These are phyloP conservation scores for Ricinus communis DNA, from an alignment of 345 rosid species.

Conservation along the genomic window DNA sequence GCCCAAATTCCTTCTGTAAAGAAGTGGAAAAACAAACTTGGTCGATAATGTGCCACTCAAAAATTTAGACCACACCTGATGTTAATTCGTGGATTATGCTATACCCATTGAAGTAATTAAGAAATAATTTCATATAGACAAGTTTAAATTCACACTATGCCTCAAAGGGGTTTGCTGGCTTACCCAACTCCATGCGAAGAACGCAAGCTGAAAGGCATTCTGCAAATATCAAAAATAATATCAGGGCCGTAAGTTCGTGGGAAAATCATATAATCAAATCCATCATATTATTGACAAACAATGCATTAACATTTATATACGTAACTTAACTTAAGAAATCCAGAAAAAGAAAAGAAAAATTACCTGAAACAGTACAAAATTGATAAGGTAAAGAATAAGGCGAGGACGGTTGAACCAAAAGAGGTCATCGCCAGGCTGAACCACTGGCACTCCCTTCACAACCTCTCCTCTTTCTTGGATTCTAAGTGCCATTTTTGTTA, in stretches of 20 bases:
- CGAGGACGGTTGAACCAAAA: slow-evolving; percentile 35
- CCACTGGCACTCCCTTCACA: slow-evolving; percentile 23
- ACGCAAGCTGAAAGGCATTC: slow-evolving; percentile 35
- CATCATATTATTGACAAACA: neutral
- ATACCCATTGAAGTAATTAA: too few relatives aligned
- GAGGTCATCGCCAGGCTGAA: slow-evolving; percentile 28
- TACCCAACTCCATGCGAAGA: slow-evolving; percentile 33
- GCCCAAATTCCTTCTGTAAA: slow-evolving; percentile 20
- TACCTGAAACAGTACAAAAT: slow-evolving; percentile 33
- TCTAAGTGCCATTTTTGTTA: slow-evolving; percentile 29
- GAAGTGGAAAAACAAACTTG: neutral
- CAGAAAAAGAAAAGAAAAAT: neutral
- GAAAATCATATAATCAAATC: neutral
- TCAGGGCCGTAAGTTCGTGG: neutral
- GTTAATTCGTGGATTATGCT: too few relatives aligned
- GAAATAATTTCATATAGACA: too few relatives aligned
- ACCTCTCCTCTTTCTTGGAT: slow-evolving; percentile 28
- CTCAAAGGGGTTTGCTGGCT: neutral
- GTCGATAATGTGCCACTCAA: neutral
- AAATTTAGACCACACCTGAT: neutral
- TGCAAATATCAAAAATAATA: slow-evolving; percentile 8
- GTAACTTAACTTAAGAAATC: too few relatives aligned
- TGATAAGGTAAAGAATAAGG: slow-evolving; percentile 27
- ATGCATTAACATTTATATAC: too few relatives aligned
- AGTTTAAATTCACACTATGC: neutral